Evolutionary conservation across 2,329 filamentous ascomycete genomes (phyloP).

Genomic region (Aureobasidium leucospermi): DNA sequence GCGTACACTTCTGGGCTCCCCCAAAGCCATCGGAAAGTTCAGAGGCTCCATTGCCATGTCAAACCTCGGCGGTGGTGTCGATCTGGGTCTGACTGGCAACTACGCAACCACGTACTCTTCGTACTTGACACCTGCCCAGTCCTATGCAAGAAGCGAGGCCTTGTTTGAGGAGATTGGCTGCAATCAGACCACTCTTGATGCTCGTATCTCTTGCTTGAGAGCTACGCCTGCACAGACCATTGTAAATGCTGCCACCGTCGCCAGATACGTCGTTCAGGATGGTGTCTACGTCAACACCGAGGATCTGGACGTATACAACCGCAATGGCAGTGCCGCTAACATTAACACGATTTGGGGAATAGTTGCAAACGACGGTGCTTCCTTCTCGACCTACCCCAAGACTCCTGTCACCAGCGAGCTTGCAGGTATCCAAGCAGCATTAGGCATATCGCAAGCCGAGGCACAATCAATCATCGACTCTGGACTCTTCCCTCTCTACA

Average conservation of each 20-base stretch:
- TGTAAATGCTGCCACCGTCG: constrained; percentile 33
- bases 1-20: constrained; percentile 47
- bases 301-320: constrained; percentile 38
- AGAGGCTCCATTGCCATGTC: constrained; percentile 43
- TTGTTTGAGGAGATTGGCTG: constrained; percentile 49
- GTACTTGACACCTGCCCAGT: constrained; percentile 51
- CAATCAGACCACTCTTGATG: constrained; percentile 36
- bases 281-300: constrained; percentile 48
- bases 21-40: constrained; percentile 40
- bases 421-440: constrained; percentile 37
- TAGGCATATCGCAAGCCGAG: constrained; percentile 37
- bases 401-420: constrained; percentile 35
- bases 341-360: constrained; percentile 51
- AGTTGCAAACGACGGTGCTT: constrained; percentile 48
- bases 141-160: constrained; percentile 40
- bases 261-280: constrained; percentile 52
- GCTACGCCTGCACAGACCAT: constrained; percentile 38
- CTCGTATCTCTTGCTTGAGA: constrained; percentile 48
- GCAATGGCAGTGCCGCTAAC: constrained; percentile 39
- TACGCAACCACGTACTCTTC: constrained; percentile 53
- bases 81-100: constrained; percentile 45
- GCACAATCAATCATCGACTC: constrained; percentile 36
- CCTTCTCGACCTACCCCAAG: constrained; percentile 45
- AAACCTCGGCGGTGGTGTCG: constrained; percentile 50
- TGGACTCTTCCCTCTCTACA: constrained; percentile 44